These are phyloP conservation scores for Harringtonia aguacate DNA, from an alignment of 2,329 filamentous ascomycete species.

Conservation along the genomic window DNA sequence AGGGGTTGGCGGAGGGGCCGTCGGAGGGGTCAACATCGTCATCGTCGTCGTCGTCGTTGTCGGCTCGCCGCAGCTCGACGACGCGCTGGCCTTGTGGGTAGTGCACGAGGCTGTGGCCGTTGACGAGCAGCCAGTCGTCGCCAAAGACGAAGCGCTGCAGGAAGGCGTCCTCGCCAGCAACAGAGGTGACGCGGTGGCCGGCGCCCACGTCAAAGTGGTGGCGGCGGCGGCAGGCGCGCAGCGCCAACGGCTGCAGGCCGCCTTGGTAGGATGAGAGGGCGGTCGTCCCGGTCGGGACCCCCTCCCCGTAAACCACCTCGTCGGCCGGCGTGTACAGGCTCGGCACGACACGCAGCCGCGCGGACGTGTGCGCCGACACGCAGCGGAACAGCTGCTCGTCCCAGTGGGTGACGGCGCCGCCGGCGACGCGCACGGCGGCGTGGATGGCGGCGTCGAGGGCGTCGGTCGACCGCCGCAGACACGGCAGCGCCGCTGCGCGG, in stretches of 20 bases:
- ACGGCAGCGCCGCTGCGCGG: conserved; percentile 24
- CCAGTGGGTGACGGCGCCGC: conserved; percentile 20
- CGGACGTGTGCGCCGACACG: conserved; percentile 19
- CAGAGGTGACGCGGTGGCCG: conserved; percentile 29
- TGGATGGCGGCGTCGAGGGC: neutral
- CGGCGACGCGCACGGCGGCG: neutral
- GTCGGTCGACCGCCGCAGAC: conserved; percentile 16
- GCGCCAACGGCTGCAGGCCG: conserved; percentile 27
- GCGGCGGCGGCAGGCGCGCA: conserved; percentile 27
- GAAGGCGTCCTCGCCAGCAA: conserved; percentile 35
- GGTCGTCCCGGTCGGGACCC: neutral
- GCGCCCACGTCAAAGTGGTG: conserved; percentile 28
- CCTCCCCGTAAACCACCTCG: conserved; percentile 20
- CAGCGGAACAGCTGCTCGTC: conserved; percentile 30
- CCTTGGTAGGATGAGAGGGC: conserved; percentile 20
- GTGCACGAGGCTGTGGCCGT: conserved; percentile 32
- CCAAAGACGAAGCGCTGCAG: conserved; percentile 34
- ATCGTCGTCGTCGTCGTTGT: no score
- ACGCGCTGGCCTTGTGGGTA: conserved; percentile 21
- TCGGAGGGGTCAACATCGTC: no score
- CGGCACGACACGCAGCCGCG: conserved; percentile 29
- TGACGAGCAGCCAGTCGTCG: conserved; percentile 36
- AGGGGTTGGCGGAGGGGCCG: no score
- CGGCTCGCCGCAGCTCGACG: no score
- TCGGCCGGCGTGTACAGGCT: conserved; percentile 29